Conservation (phyloP, 768 basidiomycete genomes). For the Tylopilus rubrobrunneus region DNA sequence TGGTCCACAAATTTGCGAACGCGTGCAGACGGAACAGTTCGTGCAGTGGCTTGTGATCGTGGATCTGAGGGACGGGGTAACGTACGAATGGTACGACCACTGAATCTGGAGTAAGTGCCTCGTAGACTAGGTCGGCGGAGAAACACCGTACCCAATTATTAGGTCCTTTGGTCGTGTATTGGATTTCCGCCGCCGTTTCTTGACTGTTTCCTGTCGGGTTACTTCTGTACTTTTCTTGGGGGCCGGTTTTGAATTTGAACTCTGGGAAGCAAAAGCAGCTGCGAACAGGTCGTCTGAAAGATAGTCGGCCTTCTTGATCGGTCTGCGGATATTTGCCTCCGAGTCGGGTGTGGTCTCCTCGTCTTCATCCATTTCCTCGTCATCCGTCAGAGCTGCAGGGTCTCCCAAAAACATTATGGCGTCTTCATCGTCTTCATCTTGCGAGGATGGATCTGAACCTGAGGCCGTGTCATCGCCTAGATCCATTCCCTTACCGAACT, state of each 20-base stretch:
- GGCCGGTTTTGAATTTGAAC: constrained; percentile 8
- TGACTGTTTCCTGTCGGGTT: constrained; percentile 20
- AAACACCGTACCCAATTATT: constrained; percentile 46
- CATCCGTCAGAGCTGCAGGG: constrained; percentile 13
- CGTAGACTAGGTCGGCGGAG: background rate
- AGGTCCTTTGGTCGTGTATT: constrained; percentile 43
- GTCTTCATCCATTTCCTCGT: constrained; percentile 16
- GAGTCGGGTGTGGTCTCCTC: background rate
- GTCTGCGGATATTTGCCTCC: background rate
- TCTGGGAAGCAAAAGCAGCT: constrained; percentile 46
- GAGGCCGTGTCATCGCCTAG: too few relatives aligned
- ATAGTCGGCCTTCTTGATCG: constrained; percentile 42
- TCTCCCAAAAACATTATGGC: constrained; percentile 13
- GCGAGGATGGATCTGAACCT: too few relatives aligned
- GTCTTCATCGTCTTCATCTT: constrained; percentile 10
- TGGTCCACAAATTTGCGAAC: constrained; percentile 51
- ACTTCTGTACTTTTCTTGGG: constrained; percentile 20
- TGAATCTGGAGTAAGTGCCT: constrained; percentile 23
- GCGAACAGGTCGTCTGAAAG: constrained; percentile 65
- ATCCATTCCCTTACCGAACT: too few relatives aligned
- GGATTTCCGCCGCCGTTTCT: constrained; percentile 33
- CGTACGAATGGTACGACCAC: constrained; percentile 52
- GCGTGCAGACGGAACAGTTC: constrained; percentile 45
- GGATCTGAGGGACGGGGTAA: constrained; percentile 33
- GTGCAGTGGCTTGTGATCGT: constrained; percentile 34